These are phyloP conservation scores for Colletotrichum higginsianum DNA, from an alignment of 2,329 filamentous ascomycete species.

Conservation along the genomic window DNA sequence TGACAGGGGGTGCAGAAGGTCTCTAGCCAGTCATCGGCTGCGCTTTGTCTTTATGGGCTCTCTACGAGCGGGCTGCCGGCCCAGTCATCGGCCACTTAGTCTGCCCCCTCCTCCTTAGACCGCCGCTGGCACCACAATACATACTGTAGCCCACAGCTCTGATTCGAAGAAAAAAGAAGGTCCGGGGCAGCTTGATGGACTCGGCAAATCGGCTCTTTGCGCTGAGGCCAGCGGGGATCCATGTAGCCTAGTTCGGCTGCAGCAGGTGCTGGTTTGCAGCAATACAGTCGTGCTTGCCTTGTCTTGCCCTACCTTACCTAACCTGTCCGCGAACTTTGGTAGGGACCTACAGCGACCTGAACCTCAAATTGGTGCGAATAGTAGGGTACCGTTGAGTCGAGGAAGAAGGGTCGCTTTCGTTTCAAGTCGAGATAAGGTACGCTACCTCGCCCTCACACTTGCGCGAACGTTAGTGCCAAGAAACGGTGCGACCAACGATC, in stretches of 20 bases:
- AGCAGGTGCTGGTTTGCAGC: no score
- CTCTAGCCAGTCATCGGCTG: no score
- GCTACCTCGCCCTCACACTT: conserved; percentile 8
- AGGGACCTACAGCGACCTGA: no score
- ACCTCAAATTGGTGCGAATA: no score
- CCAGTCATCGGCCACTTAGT: conserved; percentile 25
- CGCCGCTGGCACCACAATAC: neutral
- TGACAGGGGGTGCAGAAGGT: neutral
- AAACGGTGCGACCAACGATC: conserved; percentile 19
- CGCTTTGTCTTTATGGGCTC: no score
- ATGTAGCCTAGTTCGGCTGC: conserved; percentile 2
- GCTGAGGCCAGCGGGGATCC: conserved; percentile 2
- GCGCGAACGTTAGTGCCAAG: conserved; percentile 24
- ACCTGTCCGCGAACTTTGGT: neutral
- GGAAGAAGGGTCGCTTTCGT: no score
- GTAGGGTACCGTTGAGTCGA: no score
- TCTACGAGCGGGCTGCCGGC: no score
- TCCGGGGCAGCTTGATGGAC: conserved; percentile 1
- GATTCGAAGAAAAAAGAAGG: conserved; percentile 29
- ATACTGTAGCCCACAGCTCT: conserved; percentile 7
- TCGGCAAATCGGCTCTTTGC: conserved; percentile 37
- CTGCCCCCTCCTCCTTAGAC: conserved; percentile 31
- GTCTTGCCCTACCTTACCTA: neutral
- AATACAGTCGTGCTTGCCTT: neutral
- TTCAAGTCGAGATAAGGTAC: neutral